Evolutionary conservation across 164 flowering plant species (phyloP), one percentile per base, ranked within the genome.

Genomic region (Magnolia changhungtana): DNA sequence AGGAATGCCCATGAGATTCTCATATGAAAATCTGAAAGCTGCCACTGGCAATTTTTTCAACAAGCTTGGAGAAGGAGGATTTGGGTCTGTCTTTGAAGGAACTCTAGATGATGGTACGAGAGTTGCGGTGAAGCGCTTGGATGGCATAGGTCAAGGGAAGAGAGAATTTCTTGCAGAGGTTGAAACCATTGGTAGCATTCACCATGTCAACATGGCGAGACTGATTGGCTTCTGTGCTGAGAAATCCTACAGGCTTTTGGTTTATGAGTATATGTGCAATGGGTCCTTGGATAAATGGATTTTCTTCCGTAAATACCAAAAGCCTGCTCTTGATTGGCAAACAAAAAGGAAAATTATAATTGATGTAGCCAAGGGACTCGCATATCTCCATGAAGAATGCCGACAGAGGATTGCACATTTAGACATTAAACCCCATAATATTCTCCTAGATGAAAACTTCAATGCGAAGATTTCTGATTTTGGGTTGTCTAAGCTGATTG

Each of bases 361-460:
- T 9, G 78, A 72, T 58, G 51, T 77, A 24, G 81, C 81, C 7
- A 76, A 73, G 31, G 83, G 83, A 19, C 51, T 80, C 0, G 64
- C 68, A 1, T 83, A 83, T 71, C 80, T 83, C 20, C 85, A 83
- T 50, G 85, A 83, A 63, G 80, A 81, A 6, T 83, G 83, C 71
- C 55, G 71, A 19, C 77, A 78, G 7, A 72, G 31, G 50, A 79
- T 81, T n/a, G 74, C 55, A 19, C 85, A 81, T 58, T 74, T 83
- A 18, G 84, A 82, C 72, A 65, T 82, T 6, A 82, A 82, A 31
- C 82, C 84, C 0, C 80, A 80, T 7, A 76, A 76, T n/a, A 76
- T 71, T 24, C 78, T 76, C 49, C 20, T 76, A 14, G 74, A 76
- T 71, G 78, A 75, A 8, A 67, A 71, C 27, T 82, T 82, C 71